phyloP scores from a whole-genome alignment of 2,329 filamentous ascomycete species.

The Pseudogymnoascus sp. region DNA sequence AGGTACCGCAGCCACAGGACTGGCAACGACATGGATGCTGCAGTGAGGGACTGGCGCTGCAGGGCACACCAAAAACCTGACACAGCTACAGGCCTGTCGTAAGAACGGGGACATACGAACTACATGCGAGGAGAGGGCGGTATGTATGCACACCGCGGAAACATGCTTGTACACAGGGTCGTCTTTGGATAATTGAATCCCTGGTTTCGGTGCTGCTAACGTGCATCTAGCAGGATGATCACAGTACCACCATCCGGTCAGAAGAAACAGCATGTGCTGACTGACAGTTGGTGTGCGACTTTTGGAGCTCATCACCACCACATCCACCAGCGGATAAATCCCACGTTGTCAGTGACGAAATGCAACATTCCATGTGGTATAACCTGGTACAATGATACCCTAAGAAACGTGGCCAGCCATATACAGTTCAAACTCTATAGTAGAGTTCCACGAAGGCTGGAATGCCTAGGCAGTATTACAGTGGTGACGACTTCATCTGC shows the following conservation, averaged over 20 bases:
- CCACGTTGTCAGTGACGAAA: neutral
- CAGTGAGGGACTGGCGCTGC: neutral
- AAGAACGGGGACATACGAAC: neutral
- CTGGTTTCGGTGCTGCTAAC: neutral
- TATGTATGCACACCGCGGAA: neutral
- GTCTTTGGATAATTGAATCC: neutral
- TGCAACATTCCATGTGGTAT: neutral
- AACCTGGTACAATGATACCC: neutral
- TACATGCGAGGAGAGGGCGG: neutral
- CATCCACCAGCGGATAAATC: neutral
- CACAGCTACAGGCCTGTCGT: neutral
- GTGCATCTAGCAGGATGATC: neutral
- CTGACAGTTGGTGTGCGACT: neutral
- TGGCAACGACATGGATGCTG: conserved; percentile 2
- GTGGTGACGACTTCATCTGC: neutral
- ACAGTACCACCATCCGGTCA: neutral
- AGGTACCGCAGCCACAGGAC: conserved; percentile 4
- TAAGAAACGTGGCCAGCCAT: neutral
- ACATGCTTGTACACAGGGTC: neutral
- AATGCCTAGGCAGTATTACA: neutral
- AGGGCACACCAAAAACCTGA: neutral
- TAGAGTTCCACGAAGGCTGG: neutral
- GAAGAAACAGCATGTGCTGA: neutral
- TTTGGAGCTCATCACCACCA: neutral
- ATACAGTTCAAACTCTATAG: neutral